Evolutionary conservation across 106 monocot species (phyloP).

Genomic region (Dactylorhiza incarnata): DNA sequence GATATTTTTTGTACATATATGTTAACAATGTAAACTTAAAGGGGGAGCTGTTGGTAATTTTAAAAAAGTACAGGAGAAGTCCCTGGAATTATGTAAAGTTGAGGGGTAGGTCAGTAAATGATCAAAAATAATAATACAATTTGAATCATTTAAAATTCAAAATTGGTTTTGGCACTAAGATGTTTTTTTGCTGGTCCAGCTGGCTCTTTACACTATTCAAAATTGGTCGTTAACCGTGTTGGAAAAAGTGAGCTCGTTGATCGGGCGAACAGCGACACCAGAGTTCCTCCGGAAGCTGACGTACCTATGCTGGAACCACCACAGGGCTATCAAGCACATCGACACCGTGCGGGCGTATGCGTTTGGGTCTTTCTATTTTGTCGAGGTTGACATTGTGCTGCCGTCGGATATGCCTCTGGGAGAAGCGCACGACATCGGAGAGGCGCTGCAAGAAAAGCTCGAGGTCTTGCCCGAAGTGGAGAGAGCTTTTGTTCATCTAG

Average conservation of each 20-base stretch:
- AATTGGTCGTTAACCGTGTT: conserved; percentile 61
- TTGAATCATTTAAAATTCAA: too few relatives aligned
- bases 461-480: conserved; percentile 69
- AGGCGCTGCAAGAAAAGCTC: conserved; percentile 90
- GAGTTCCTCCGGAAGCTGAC: conserved; percentile 61
- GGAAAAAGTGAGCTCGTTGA: conserved; percentile 54
- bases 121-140: too few relatives aligned
- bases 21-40: too few relatives aligned
- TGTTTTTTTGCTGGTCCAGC: conserved; percentile 14
- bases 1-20: too few relatives aligned
- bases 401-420: conserved; percentile 72
- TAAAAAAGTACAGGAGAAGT: too few relatives aligned
- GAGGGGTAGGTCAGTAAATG: too few relatives aligned
- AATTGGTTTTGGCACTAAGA: too few relatives aligned
- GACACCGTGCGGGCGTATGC: conserved; percentile 90
- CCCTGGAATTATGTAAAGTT: too few relatives aligned
- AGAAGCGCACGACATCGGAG: conserved; percentile 94
- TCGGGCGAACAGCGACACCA: conserved; percentile 47
- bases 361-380: conserved; percentile 91
- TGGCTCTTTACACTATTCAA: conserved; percentile 56
- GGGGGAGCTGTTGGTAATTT: too few relatives aligned
- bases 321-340: conserved; percentile 75
- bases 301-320: conserved; percentile 75
- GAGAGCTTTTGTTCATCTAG: conserved; percentile 77
- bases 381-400: conserved; percentile 91